Conservation (phyloP, 805 yeast species). For the Phaffomyces opuntiae region DNA sequence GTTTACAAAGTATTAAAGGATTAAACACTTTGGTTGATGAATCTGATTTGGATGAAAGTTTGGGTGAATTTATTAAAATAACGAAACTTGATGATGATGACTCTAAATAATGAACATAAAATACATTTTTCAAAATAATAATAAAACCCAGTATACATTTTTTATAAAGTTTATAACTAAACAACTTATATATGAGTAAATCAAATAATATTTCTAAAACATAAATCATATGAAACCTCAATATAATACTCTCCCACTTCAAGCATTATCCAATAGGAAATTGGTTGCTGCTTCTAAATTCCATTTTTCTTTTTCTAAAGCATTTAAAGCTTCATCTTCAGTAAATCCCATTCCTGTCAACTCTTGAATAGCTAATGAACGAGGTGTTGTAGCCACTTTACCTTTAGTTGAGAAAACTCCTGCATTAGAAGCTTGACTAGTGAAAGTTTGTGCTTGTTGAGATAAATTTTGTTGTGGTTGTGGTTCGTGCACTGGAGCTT, state of each 20-base stretch:
- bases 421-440: background rate
- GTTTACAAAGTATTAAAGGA: slow-evolving; percentile 8
- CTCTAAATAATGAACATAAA: no score
- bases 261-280: slow-evolving; percentile 64
- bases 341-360: slow-evolving; percentile 87
- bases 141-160: background rate
- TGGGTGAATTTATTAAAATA: slow-evolving; percentile 10
- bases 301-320: slow-evolving; percentile 65
- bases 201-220: no score
- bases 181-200: background rate
- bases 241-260: background rate
- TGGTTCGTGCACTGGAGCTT: slow-evolving; percentile 2
- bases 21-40: slow-evolving; percentile 8
- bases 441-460: slow-evolving; percentile 2
- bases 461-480: slow-evolving; percentile 1
- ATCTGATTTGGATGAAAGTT: slow-evolving; percentile 6
- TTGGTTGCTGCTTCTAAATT: slow-evolving; percentile 85
- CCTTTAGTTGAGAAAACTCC: slow-evolving; percentile 17
- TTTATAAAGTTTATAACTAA: background rate
- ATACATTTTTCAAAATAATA: no score
- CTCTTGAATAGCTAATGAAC: slow-evolving; percentile 61
- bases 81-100: background rate
- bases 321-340: slow-evolving; percentile 54
- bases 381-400: slow-evolving; percentile 37
- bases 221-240: no score